Conservation (phyloP, 2,329 filamentous ascomycete species). For the Diplodia corticola region DNA sequence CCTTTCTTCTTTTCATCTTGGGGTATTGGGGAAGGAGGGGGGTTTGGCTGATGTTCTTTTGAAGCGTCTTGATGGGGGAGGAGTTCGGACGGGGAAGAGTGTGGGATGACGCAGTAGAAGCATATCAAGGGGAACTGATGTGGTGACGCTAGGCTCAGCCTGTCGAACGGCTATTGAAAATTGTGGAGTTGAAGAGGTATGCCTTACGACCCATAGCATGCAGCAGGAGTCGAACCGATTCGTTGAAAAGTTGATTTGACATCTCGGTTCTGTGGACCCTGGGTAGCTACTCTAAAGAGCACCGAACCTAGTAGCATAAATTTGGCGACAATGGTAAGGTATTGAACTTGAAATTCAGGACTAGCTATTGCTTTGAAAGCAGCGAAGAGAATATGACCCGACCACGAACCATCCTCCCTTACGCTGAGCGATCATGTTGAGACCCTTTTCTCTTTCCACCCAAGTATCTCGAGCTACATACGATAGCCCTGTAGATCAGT, state of each 20-base stretch:
- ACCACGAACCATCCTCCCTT: background rate
- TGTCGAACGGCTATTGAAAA: background rate
- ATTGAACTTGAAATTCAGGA: conserved; percentile 1
- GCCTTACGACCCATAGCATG: background rate
- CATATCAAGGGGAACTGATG: background rate
- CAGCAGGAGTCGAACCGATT: background rate
- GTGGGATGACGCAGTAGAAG: background rate
- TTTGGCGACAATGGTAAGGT: background rate
- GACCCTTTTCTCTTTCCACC: background rate
- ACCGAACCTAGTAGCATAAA: background rate
- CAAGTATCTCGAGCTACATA: conserved; percentile 13
- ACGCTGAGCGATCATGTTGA: background rate
- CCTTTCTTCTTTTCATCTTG: background rate
- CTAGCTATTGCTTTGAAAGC: conserved; percentile 7
- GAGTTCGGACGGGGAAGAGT: too few relatives aligned
- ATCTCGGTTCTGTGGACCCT: background rate
- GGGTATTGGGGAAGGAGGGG: background rate
- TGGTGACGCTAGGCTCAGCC: background rate
- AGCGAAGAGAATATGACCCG: conserved; percentile 3
- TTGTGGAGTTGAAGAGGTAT: background rate
- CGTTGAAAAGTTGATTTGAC: background rate
- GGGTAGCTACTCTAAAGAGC: background rate
- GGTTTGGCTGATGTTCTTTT: background rate
- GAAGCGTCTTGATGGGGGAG: background rate
- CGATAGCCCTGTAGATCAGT: background rate